Evolutionary conservation across 768 basidiomycete genomes (phyloP), one percentile per base, ranked within the genome.

Genomic region (Tremella yokohamensis): DNA sequence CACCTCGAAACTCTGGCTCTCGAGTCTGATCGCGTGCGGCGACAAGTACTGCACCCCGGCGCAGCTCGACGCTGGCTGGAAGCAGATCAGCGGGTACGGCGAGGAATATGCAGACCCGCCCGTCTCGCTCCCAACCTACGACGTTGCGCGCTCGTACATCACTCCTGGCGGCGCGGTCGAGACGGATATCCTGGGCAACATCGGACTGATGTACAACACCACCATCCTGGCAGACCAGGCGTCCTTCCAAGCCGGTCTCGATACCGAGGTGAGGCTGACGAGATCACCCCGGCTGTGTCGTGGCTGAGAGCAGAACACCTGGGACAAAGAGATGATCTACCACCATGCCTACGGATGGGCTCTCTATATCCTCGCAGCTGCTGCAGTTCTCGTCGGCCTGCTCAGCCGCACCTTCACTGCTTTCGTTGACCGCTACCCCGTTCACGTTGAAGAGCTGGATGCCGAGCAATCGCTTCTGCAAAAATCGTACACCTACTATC

Each of bases 331-430:
- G 26, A 50, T 50, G 52, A 61, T 9, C 11, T 44, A 65, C 60
- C 63, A 66, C 44, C 64, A 66, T 40, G 58, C 58, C 1, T 66
- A 63, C 44, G 64, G 64, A 2, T 66, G 61, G 61, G 40, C 39
- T n/a, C n/a, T 66, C 25, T 66, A 66, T 25, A 49, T 66, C 37
- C 52, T 66, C 3, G 22, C 63, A 8, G 64, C 54, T 3, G 8
- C 29, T 9, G 55, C 52, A 2, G 25, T 66, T n/a, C 29, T 66
- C 3, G 49, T 55, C 24, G 57, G 58, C n/a, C 24, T 52, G 12
- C 22, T 63, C 13, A 57, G 60, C 26, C 49, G 61, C 11, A 4
- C 60, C 15, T 49, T 60, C 26, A 50, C 42, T 16, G 18, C 44
- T 15, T 47, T 49, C 38, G 47, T 49, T 1, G 39, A 52, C 26